Evolutionary conservation across 2,329 filamentous ascomycete species (phyloP), one percentile per base, ranked within the genome.

Genomic region (Periconia sp.): DNA sequence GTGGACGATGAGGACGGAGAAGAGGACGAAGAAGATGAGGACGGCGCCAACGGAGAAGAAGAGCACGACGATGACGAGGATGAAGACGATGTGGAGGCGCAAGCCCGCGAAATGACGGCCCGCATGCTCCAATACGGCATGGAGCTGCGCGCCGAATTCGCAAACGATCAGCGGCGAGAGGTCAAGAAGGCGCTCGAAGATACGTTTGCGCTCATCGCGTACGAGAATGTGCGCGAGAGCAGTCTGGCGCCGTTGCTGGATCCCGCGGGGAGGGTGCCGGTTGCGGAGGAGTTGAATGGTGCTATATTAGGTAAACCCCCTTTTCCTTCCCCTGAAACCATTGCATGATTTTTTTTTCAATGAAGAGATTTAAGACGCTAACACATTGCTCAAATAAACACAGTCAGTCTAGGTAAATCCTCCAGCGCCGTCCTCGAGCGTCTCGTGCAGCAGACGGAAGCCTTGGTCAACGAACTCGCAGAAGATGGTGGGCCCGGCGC

Each of bases 221-320:
- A 97, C 67, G 77, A 84, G 35, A 90, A 97, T 67, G 90, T 92
- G 0, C 81, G 89, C 15, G 85, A 87, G 61, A 91, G 90, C 57
- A 84, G 88, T 54, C 83, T 97, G 54, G 87, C 88, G 15, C 88
- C 91, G 67, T 77, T 97, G 55, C 78, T 99, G 53, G 90, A 96
- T 64, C 81, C 83, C 40, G 84, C 83, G 49, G 91, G 90, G 1
- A 81, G 94, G 42, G 84, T 87, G 17, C 81, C 85, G 17, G 91
- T 97, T 41, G 92, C 92, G 9, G 94, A 99, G 76, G 92, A 96
- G 73, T 79, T 99, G 52, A 97, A 97, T 74, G 90, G 91, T 56
- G 92, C 91, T 45, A 96, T 99, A 64, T 74, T 99, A 55, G 86
- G 92, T 96, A 66, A 43, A 62, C 69, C 19, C 18, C 17, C 35